Base-by-base conservation (phyloP, 805 yeast genomes). In the Ogataea henricii region DNA sequence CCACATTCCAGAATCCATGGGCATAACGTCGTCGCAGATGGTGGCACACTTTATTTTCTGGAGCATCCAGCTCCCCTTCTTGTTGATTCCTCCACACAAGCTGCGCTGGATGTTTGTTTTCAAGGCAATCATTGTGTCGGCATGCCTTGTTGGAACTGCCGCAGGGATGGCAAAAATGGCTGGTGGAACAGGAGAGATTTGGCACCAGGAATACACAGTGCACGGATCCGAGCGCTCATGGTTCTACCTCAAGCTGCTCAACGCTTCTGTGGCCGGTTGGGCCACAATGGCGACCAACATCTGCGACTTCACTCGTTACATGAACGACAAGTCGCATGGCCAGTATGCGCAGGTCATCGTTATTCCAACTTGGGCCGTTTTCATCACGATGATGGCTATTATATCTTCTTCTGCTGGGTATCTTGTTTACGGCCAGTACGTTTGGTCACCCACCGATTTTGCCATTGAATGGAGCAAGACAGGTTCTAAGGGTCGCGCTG, bases 391-490 rank as follows among this genome's bases (percentile, higher is more conserved):
- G 46, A 41, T 65, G 52, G 71, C 70, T 14, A 59, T 67, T 33
- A 55, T 67, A 12, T 65, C 65, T 6, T 59, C 69, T 4, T 63
- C 69, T 23, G 64, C 71, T 6, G 70, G 75, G 16, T 66, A 68
- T 43, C 51, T 66, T 33, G 57, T 70, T 30, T 71, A 68, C 48
- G 77, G 76, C 2, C 62, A 66, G n/a, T 67, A 67, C 22, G 68
- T 72, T 39, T 75, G 78, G 78, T 63, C 70, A 26, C 78, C 78
- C 36, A 62, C 72, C 6, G 67, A 64, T 40, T 71, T 72, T 51
- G 68, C 70, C 43, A 60, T 59, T 3, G 53, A 66, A 10, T 67
- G 73, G 54, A 63, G 59, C 43, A 63, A 64, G 4, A 57, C 55
- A 1, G 55, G 56, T 4, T 46, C 56, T 6, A 51, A 53, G 33